Evolutionary conservation across 2,329 filamentous ascomycete genomes (phyloP), one percentile per base, ranked within the genome.

Genomic region (Penicillium capsulatum): DNA sequence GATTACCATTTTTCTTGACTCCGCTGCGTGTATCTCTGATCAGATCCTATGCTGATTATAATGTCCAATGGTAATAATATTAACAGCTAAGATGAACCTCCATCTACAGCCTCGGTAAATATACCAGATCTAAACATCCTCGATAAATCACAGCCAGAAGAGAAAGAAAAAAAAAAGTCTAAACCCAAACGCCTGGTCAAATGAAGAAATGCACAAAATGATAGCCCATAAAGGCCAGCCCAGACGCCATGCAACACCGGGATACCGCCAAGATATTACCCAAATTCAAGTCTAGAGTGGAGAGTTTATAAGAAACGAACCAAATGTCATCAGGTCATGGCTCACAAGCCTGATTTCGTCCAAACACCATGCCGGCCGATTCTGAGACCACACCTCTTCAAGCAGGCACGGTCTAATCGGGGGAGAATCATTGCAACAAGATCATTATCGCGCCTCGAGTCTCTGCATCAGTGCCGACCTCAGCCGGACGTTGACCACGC

Each of bases 401-500:
- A 17, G 15, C n/a, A 20, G 20, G 22, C 17, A 36, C 33, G n/a
- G n/a, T n/a, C n/a, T n/a, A n/a, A n/a, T n/a, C n/a, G n/a, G n/a
- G n/a, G n/a, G n/a, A n/a, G n/a, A n/a, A n/a, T n/a, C n/a, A n/a
- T n/a, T n/a, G n/a, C n/a, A n/a, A n/a, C n/a, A n/a, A n/a, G n/a
- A n/a, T n/a, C n/a, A n/a, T n/a, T n/a, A n/a, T 54, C 62, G 64
- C 17, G 66, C 66, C 54, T 76, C 75, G 42, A 86, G 59, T 53
- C 63, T 74, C 51, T 69, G 70, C 83, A 94, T 89, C 53, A 91
- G 60, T 37, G 61, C 70, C 57, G 68, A 72, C 53, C 89, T 75
- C 31, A 91, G 72, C 57, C 84, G 81, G 43, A 75, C 75, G 66
- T 95, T 95, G 8, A 92, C 84, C 8, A 94, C 86, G 0, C 89